phyloP scores from a whole-genome alignment of 2,329 filamentous ascomycete genomes.

The Botrytis sinoallii region DNA sequence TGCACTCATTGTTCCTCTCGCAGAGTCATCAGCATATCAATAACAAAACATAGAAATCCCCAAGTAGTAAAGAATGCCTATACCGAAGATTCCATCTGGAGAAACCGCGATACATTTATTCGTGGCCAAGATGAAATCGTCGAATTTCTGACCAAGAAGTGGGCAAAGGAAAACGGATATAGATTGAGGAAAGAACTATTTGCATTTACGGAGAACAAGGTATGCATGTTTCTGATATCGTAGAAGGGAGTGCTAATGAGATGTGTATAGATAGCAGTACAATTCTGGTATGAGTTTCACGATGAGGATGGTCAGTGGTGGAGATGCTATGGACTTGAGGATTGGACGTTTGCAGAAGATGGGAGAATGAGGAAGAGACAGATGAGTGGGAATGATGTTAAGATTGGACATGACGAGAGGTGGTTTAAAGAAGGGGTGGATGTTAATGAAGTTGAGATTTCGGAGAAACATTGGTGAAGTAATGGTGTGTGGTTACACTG shows the following conservation, averaged over 20 bases:
- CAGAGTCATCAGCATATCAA: not conserved
- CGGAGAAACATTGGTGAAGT: slow-evolving; percentile 62
- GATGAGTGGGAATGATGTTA: slow-evolving; percentile 74
- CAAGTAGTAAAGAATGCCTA: slow-evolving; percentile 66
- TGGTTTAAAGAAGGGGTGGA: slow-evolving; percentile 71
- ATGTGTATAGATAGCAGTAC: slow-evolving; percentile 64
- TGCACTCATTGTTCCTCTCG: slow-evolving; percentile 21
- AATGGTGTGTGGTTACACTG: not conserved
- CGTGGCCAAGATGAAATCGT: slow-evolving; percentile 65
- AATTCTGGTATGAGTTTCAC: slow-evolving; percentile 78
- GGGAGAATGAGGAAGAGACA: slow-evolving; percentile 70
- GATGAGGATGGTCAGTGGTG: slow-evolving; percentile 74
- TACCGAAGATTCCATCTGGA: slow-evolving; percentile 74
- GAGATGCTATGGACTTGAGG: slow-evolving; percentile 80
- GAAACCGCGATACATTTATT: slow-evolving; percentile 71
- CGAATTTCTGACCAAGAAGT: slow-evolving; percentile 68
- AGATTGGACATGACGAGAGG: slow-evolving; percentile 57
- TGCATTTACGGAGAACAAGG: slow-evolving; percentile 66
- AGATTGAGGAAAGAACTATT: slow-evolving; percentile 80
- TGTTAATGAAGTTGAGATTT: slow-evolving; percentile 63
- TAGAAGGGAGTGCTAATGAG: not conserved
- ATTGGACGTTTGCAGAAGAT: slow-evolving; percentile 71
- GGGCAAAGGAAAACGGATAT: slow-evolving; percentile 69
- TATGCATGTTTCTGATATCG: slow-evolving; percentile 26
- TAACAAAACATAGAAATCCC: slow-evolving; percentile 53